Evolutionary conservation across 1,284 basidiomycete species (phyloP).

Genomic region (Stereum hirsutum): DNA sequence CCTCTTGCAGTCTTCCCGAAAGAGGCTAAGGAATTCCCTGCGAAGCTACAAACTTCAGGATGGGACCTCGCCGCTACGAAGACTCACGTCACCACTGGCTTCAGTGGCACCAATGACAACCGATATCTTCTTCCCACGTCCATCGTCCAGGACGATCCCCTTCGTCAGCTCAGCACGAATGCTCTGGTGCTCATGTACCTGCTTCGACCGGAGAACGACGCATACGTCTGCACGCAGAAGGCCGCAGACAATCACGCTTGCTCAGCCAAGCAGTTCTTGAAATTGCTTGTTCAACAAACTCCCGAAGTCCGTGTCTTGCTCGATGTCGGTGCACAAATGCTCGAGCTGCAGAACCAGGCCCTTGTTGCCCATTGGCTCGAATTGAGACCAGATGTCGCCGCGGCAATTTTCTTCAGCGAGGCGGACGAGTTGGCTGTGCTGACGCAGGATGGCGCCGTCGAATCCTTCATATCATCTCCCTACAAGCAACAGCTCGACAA

Average conservation of each 20-base stretch:
- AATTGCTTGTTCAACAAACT: conserved; percentile 20
- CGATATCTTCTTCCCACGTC: conserved; percentile 36
- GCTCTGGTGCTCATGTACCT: conserved; percentile 37
- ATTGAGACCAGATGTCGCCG: conserved; percentile 20
- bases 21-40: conserved; percentile 37
- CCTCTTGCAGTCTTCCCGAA: conserved; percentile 37
- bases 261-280: conserved; percentile 24
- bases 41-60: conserved; percentile 36
- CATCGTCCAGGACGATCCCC: conserved; percentile 33
- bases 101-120: conserved; percentile 50
- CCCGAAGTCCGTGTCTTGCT: conserved; percentile 35
- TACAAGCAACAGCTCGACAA: conserved; percentile 32
- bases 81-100: conserved; percentile 33
- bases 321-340: conserved; percentile 49
- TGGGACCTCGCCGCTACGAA: conserved; percentile 42
- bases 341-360: conserved; percentile 36
- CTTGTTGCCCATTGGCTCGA: conserved; percentile 32
- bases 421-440: conserved; percentile 33
- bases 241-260: conserved; percentile 6
- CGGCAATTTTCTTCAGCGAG: conserved; percentile 40
- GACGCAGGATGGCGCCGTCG: conserved; percentile 27
- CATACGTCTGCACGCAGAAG: conserved; percentile 24
- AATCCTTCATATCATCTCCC: conserved; percentile 32
- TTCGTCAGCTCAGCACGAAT: conserved; percentile 36
- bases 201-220: conserved; percentile 32